phyloP scores from a whole-genome alignment of 2,329 filamentous ascomycete species.

The Metarhizium rileyi region DNA sequence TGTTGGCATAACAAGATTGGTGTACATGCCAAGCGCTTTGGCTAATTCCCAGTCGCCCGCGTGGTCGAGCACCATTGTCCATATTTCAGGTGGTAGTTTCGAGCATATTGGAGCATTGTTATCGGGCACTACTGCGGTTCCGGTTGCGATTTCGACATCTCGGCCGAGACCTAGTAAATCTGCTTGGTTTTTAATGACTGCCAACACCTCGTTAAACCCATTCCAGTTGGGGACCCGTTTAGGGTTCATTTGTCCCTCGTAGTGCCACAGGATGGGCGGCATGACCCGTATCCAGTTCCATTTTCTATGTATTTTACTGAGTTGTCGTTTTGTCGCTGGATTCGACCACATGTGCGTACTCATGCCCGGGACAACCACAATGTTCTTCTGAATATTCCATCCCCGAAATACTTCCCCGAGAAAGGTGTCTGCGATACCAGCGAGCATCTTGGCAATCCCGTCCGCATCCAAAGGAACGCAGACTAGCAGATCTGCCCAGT shows the following conservation, averaged over 20 bases:
- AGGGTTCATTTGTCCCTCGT: constrained; percentile 41
- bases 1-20: constrained; percentile 60
- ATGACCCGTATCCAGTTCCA: constrained; percentile 84
- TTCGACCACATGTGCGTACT: constrained; percentile 84
- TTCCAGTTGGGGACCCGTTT: constrained; percentile 52
- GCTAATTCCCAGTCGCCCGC: constrained; percentile 88
- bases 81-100: constrained; percentile 72
- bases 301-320: constrained; percentile 71
- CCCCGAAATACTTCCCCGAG: constrained; percentile 72
- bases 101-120: constrained; percentile 25
- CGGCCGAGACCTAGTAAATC: constrained; percentile 65
- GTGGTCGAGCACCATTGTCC: constrained; percentile 78
- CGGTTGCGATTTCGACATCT: constrained; percentile 50
- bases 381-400: constrained; percentile 80
- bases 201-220: constrained; percentile 60
- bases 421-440: constrained; percentile 71
- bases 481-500: constrained; percentile 82
- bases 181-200: constrained; percentile 67
- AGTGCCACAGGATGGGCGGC: constrained; percentile 74
- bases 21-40: constrained; percentile 69
- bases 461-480: constrained; percentile 79
- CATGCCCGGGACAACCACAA: constrained; percentile 82
- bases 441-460: constrained; percentile 77
- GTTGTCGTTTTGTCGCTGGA: constrained; percentile 77
- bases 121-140: constrained; percentile 25